phyloP scores from a whole-genome alignment of 2,329 filamentous ascomycete genomes.

The Huntiella decipiens region DNA sequence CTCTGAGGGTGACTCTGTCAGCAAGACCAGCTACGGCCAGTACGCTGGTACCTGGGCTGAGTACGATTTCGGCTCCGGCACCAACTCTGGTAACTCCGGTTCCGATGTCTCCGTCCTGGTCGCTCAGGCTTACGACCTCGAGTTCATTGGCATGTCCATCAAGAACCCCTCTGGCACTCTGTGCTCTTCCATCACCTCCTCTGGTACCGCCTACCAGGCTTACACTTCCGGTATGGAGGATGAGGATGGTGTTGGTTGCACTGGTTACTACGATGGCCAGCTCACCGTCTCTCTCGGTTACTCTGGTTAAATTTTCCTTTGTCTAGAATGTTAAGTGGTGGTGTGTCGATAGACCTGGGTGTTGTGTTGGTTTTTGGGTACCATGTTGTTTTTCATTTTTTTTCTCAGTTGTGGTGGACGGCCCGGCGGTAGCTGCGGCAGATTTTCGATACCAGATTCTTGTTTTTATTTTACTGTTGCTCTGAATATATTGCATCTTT shows the following conservation, averaged over 20 bases:
- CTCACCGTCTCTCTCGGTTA: conserved; percentile 20
- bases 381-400: background rate
- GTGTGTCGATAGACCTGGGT: too few species aligned
- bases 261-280: conserved; percentile 17
- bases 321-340: background rate
- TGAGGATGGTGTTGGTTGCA: conserved; percentile 23
- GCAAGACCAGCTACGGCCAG: conserved; percentile 22
- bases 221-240: conserved; percentile 21
- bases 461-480: conserved; percentile 5
- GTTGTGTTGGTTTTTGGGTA: too few species aligned
- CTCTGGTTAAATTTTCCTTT: conserved; percentile 7
- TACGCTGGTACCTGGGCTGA: conserved; percentile 29
- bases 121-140: conserved; percentile 18
- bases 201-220: conserved; percentile 21
- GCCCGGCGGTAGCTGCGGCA: too few species aligned
- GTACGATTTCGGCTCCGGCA: conserved; percentile 26
- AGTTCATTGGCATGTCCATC: conserved; percentile 20
- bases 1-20: conserved; percentile 17
- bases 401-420: background rate
- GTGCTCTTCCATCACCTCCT: conserved; percentile 24
- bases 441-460: conserved; percentile 10
- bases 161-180: conserved; percentile 20
- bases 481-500: conserved; percentile 11
- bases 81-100: conserved; percentile 31
- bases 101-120: conserved; percentile 32